Evolutionary conservation across 116 monocot genomes (phyloP).

Genomic region (Dioscorea cayenensis): DNA sequence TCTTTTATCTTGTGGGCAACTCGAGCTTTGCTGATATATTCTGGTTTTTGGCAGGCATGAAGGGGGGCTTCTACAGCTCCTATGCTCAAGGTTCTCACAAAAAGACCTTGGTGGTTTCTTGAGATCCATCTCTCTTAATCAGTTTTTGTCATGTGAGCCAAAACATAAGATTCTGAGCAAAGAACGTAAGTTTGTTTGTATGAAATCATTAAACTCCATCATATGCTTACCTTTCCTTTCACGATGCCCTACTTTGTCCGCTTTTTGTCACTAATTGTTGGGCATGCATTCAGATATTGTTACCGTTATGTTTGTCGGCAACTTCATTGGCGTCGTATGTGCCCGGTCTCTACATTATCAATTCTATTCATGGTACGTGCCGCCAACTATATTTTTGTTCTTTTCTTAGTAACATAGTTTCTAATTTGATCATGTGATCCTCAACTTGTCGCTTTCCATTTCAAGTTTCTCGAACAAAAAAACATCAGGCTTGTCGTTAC

Average conservation of each 20-base stretch:
- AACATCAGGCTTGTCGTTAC: too few species aligned
- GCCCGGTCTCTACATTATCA: conserved; percentile 96
- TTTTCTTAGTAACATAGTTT: too few species aligned
- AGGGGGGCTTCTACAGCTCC: conserved; percentile 59
- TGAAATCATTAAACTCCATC: not conserved
- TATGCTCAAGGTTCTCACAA: conserved; percentile 28
- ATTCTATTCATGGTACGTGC: conserved; percentile 91
- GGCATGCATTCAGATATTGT: conserved; percentile 53
- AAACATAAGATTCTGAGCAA: conserved; percentile 29
- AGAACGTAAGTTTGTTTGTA: conserved; percentile 41
- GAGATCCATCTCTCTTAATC: conserved; percentile 13
- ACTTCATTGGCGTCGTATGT: conserved; percentile 87
- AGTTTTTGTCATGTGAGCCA: conserved; percentile 28
- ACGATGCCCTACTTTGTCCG: not conserved
- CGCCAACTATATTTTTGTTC: not conserved
- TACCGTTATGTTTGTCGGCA: conserved; percentile 86
- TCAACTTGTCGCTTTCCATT: too few species aligned
- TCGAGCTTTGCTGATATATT: conserved; percentile 13
- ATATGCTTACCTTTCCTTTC: not conserved
- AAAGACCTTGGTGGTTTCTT: conserved; percentile 16
- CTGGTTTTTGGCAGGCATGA: conserved; percentile 52
- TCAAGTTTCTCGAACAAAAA: too few species aligned
- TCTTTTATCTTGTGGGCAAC: not conserved
- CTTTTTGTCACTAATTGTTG: not conserved
- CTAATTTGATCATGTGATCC: too few species aligned